Percentiles rank a stretch among this genome's conserved stretches.
Conservation (phyloP, 768 basidiomycete species). For the Myochromella boudieri region DNA sequence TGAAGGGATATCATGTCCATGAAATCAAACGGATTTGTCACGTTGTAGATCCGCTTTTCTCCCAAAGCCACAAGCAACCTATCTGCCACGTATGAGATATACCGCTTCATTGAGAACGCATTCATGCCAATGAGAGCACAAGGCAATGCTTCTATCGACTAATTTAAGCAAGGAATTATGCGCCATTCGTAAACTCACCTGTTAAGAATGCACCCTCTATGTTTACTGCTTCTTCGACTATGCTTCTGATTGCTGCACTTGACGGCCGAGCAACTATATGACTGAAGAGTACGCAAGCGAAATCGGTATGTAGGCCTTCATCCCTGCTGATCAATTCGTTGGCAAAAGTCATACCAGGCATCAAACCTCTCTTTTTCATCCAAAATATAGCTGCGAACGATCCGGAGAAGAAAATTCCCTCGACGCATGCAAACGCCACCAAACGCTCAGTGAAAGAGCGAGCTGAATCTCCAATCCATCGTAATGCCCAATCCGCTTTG, state of each 20-base stretch:
- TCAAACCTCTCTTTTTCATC: slow-evolving; percentile 95
- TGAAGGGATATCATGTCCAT: slow-evolving; percentile 96
- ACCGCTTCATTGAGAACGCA: slow-evolving; percentile 82
- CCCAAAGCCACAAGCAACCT: slow-evolving; percentile 84
- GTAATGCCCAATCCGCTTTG: slow-evolving; percentile 95
- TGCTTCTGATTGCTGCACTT: slow-evolving; percentile 65
- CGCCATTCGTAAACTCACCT: slow-evolving; percentile 38
- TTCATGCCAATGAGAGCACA: slow-evolving; percentile 93
- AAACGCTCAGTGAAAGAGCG: slow-evolving; percentile 88
- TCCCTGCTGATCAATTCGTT: slow-evolving; percentile 98
- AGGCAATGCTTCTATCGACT: slow-evolving; percentile 77
- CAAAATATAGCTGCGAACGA: slow-evolving; percentile 95
- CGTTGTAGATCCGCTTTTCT: slow-evolving; percentile 75
- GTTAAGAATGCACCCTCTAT: slow-evolving; percentile 89
- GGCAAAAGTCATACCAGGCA: slow-evolving; percentile 95
- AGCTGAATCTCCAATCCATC: slow-evolving; percentile 81
- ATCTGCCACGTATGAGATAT: slow-evolving; percentile 93
- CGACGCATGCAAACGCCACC: slow-evolving; percentile 95
- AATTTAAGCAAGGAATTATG: neutral
- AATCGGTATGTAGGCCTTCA: slow-evolving; percentile 97
- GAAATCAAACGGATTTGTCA: slow-evolving; percentile 88
- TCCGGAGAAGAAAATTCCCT: slow-evolving; percentile 96
- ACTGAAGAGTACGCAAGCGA: slow-evolving; percentile 87
- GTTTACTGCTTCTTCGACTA: slow-evolving; percentile 80
- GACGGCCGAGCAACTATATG: slow-evolving; percentile 83